Evolutionary conservation across 345 rosid species (phyloP).

Genomic region (Brassica juncea): DNA sequence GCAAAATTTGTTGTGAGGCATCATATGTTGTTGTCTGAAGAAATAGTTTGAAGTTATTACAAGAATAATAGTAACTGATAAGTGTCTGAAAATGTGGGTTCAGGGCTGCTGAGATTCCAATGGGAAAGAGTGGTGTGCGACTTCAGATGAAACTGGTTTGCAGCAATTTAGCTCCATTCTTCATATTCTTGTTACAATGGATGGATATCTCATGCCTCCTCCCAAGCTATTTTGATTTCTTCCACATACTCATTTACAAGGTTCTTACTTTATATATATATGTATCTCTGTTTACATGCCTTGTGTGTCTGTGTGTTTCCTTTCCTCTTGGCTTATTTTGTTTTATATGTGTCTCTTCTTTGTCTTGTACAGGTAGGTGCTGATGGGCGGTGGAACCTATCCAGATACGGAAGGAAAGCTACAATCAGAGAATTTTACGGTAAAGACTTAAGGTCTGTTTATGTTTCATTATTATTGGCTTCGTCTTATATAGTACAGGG

Average conservation of each 20-base stretch:
- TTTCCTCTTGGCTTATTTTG: background rate
- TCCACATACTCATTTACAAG: conserved; percentile 83
- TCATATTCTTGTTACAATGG: conserved; percentile 77
- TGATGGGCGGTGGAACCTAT: conserved; percentile 54
- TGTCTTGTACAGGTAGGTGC: conserved; percentile 56
- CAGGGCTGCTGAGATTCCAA: conserved; percentile 90
- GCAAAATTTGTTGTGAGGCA: too few species aligned
- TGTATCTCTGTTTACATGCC: background rate
- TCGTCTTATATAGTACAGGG: background rate
- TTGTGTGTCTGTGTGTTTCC: background rate
- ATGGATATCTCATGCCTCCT: conserved; percentile 83
- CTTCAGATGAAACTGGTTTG: conserved; percentile 87
- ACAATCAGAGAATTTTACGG: conserved; percentile 86
- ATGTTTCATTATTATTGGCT: background rate
- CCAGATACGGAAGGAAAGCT: conserved; percentile 82
- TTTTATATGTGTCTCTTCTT: conserved; percentile 11
- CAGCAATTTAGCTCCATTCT: conserved; percentile 80
- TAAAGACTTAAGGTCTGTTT: conserved; percentile 14
- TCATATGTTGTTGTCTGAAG: too few species aligned
- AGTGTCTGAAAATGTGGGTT: background rate
- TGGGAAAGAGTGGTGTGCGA: conserved; percentile 68
- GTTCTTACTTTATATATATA: conserved; percentile 43
- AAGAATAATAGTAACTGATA: conserved; percentile 4
- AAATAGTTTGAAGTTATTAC: too few species aligned
- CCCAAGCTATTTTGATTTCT: conserved; percentile 79